Evolutionary conservation across 2,329 filamentous ascomycete species (phyloP).

Genomic region (Myriosclerotinia duriaeana): DNA sequence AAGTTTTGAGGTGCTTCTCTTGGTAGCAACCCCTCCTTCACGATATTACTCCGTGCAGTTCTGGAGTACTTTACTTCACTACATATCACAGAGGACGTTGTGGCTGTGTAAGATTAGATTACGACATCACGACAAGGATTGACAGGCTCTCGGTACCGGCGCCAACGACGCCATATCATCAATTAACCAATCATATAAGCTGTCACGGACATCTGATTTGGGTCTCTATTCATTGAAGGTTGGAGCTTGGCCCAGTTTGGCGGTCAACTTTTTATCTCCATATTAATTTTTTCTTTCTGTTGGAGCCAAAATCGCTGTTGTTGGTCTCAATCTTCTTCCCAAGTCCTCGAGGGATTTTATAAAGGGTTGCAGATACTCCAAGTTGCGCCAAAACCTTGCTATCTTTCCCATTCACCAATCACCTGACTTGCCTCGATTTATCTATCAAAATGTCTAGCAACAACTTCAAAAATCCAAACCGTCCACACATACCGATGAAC

Average conservation of each 20-base stretch:
- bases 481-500: background rate
- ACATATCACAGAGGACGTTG: background rate
- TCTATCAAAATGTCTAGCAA: background rate
- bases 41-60: too few relatives aligned
- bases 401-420: background rate
- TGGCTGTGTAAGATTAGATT: conserved; percentile 2
- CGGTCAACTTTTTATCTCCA: background rate
- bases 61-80: too few relatives aligned
- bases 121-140: background rate
- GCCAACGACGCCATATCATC: background rate
- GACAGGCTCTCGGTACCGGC: background rate
- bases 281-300: background rate
- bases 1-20: too few relatives aligned
- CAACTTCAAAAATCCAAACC: background rate
- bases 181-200: conserved; percentile 1
- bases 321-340: background rate
- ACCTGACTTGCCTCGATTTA: background rate
- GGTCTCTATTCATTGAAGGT: background rate
- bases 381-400: background rate
- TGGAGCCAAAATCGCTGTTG: background rate
- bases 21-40: too few relatives aligned
- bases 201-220: background rate
- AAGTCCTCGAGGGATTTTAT: background rate
- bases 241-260: background rate
- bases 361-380: background rate